Conservation (phyloP, 768 basidiomycete genomes). For the Kwoniella shandongensis region DNA sequence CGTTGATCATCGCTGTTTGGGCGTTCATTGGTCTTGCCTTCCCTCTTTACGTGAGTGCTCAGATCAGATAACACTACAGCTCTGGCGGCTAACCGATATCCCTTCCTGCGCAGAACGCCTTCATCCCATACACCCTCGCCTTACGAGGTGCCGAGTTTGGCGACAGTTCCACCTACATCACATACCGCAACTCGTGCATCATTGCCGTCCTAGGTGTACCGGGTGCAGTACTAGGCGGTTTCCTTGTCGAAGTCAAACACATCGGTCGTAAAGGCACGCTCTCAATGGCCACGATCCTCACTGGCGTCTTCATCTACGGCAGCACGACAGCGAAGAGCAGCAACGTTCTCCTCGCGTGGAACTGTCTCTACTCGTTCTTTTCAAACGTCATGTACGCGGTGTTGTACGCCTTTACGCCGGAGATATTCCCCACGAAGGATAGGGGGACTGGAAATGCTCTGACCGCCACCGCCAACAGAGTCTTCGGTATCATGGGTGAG, state of each 20-base stretch:
- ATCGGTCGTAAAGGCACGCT: slow-evolving; percentile 70
- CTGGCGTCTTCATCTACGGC: slow-evolving; percentile 71
- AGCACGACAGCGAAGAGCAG: slow-evolving; percentile 73
- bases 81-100: too few relatives aligned
- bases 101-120: slow-evolving; percentile 56
- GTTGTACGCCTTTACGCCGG: slow-evolving; percentile 63
- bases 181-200: slow-evolving; percentile 68
- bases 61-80: too few relatives aligned
- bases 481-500: slow-evolving; percentile 66
- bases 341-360: slow-evolving; percentile 71
- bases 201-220: slow-evolving; percentile 68
- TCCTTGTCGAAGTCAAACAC: slow-evolving; percentile 65
- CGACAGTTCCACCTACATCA: slow-evolving; percentile 67
- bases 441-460: slow-evolving; percentile 63
- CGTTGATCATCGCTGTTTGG: slow-evolving; percentile 61
- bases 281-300: slow-evolving; percentile 68
- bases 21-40: slow-evolving; percentile 76
- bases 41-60: slow-evolving; percentile 58
- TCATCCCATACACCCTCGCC: slow-evolving; percentile 58
- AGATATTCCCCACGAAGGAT: slow-evolving; percentile 64
- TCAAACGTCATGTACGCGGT: slow-evolving; percentile 60
- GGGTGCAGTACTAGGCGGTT: slow-evolving; percentile 70
- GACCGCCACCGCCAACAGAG: slow-evolving; percentile 60
- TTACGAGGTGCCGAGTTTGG: slow-evolving; percentile 70
- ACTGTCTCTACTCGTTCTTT: slow-evolving; percentile 70